Conservation (phyloP, 306 rosid genomes). For the Dryas octopetala region DNA sequence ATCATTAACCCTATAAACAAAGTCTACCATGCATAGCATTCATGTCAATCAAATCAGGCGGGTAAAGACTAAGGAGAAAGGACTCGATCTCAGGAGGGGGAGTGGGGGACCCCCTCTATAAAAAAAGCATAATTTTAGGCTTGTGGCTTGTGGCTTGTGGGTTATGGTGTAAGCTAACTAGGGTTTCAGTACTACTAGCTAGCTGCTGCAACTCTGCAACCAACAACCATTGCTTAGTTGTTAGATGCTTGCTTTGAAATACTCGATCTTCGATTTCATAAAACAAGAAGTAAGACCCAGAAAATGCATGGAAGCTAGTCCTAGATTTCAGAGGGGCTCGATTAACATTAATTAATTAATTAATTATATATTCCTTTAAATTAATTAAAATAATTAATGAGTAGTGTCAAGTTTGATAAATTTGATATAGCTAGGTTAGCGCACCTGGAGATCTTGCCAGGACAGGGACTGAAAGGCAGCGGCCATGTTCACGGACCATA, state of each 20-base stretch:
- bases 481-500: conserved; percentile 99
- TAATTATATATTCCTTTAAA: not conserved
- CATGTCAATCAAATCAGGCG: conserved; percentile 41
- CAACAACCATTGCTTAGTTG: too few species aligned
- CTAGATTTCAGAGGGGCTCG: conserved; percentile 32
- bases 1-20: conserved; percentile 32
- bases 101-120: not conserved
- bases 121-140: conserved; percentile 22
- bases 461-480: conserved; percentile 92
- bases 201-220: too few species aligned
- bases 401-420: not conserved
- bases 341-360: not conserved
- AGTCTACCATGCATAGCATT: not conserved
- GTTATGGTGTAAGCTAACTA: conserved; percentile 42
- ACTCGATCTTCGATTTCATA: conserved; percentile 44
- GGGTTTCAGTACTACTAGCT: conserved; percentile 44
- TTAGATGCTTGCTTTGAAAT: conserved; percentile 28
- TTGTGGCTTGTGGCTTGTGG: conserved; percentile 4
- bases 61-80: too few species aligned
- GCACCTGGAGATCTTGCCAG: conserved; percentile 86
- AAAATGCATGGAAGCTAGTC: conserved; percentile 25
- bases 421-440: not conserved
- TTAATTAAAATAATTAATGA: not conserved
- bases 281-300: conserved; percentile 7
- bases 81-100: too few species aligned